Percentiles rank a stretch among this genome's conserved stretches.
phyloP scores from a whole-genome alignment of 495 filamentous ascomycete species.

The Aspergillus cristatus region DNA sequence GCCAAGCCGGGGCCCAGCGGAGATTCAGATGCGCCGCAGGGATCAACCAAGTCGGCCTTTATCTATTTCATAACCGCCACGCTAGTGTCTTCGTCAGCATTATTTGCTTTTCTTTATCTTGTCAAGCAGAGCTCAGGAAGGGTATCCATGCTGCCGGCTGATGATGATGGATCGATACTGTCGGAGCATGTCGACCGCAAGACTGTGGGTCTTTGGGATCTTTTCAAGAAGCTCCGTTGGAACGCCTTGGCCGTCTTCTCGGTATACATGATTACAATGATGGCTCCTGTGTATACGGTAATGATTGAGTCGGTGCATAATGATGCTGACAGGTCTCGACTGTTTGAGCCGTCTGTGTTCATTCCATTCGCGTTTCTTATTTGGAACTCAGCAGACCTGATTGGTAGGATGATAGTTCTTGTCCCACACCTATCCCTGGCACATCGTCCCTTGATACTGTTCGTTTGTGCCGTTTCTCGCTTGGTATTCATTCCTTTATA shows the following conservation, averaged over 20 bases:
- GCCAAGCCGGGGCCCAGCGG: slow-evolving; percentile 39
- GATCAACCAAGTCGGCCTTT: slow-evolving; percentile 64
- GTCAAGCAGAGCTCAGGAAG: slow-evolving; percentile 21
- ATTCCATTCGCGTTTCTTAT: slow-evolving; percentile 85
- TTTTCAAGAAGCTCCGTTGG: slow-evolving; percentile 68
- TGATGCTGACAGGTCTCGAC: slow-evolving; percentile 35
- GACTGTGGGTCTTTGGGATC: slow-evolving; percentile 51
- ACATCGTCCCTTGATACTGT: slow-evolving; percentile 52
- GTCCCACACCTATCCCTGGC: slow-evolving; percentile 52
- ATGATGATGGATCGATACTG: slow-evolving; percentile 8
- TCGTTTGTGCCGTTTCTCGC: slow-evolving; percentile 54
- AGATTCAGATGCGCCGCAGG: slow-evolving; percentile 8
- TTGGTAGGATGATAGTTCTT: slow-evolving; percentile 62
- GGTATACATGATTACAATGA: slow-evolving; percentile 80
- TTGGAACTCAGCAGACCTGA: slow-evolving; percentile 86
- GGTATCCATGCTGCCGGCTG: slow-evolving; percentile 22
- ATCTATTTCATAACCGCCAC: slow-evolving; percentile 89
- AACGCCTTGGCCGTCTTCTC: slow-evolving; percentile 61
- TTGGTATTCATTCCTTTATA: slow-evolving; percentile 75
- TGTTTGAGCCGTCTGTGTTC: slow-evolving; percentile 67
- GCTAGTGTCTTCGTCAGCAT: slow-evolving; percentile 43
- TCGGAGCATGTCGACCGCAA: slow-evolving; percentile 18
- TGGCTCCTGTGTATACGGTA: slow-evolving; percentile 86
- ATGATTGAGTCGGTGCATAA: slow-evolving; percentile 61
- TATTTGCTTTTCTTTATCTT: slow-evolving; percentile 55